phyloP scores from a whole-genome alignment of 2,329 filamentous ascomycete genomes.

The Cladorrhinum sp. region DNA sequence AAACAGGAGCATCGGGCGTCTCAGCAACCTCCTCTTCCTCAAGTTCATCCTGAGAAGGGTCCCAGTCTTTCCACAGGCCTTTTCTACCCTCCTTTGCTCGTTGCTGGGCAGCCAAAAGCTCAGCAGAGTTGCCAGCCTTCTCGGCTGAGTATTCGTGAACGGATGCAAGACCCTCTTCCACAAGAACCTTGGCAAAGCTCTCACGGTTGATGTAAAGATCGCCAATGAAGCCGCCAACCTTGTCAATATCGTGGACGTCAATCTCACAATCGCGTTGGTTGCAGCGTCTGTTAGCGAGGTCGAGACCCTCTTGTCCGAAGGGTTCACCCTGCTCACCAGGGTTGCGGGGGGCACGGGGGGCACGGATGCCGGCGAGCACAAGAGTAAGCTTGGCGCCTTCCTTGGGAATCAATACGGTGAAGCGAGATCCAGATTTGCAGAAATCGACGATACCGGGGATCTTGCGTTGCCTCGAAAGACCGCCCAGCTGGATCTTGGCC shows the following conservation, averaged over 20 bases:
- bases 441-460: conserved; percentile 94
- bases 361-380: conserved; percentile 88
- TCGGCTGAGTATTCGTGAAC: conserved; percentile 96
- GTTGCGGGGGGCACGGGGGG: conserved; percentile 74
- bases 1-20: conserved; percentile 50
- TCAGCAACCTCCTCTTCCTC: conserved; percentile 48
- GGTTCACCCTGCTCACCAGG: conserved; percentile 82
- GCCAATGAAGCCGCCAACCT: conserved; percentile 95
- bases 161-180: conserved; percentile 89
- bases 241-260: conserved; percentile 91
- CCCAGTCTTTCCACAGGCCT: conserved; percentile 91
- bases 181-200: conserved; percentile 87
- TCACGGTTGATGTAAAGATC: conserved; percentile 91
- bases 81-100: conserved; percentile 85
- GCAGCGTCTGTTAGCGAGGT: conserved; percentile 82
- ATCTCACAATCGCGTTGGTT: conserved; percentile 96
- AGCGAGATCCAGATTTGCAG: conserved; percentile 94
- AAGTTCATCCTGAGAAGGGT: conserved; percentile 77
- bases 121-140: conserved; percentile 83
- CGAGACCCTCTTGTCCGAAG: conserved; percentile 90
- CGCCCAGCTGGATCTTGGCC: conserved; percentile 87
- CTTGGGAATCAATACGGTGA: conserved; percentile 85
- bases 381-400: conserved; percentile 94
- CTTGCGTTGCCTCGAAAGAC: conserved; percentile 85
- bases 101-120: conserved; percentile 84